Conservation (phyloP, 1,284 basidiomycete genomes). For the Polyporus tsugae region DNA sequence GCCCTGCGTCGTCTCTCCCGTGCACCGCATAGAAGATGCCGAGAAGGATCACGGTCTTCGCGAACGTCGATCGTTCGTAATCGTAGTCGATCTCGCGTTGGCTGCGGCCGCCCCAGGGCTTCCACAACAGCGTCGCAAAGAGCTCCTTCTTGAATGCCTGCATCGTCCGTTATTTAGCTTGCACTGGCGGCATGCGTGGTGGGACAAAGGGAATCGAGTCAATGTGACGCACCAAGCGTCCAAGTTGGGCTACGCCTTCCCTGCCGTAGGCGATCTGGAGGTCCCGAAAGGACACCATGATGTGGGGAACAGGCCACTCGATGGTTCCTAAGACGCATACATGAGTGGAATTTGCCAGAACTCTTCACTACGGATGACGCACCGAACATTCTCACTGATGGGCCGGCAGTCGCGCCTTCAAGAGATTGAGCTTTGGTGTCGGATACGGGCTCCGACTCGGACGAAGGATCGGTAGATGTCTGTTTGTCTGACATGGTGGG, state of each 20-base stretch:
- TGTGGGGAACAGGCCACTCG: neutral
- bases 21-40: neutral
- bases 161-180: neutral
- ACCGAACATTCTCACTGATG: too few relatives aligned
- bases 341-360: neutral
- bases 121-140: neutral
- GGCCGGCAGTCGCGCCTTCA: too few relatives aligned
- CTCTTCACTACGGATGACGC: too few relatives aligned
- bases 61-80: neutral
- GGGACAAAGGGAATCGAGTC: neutral
- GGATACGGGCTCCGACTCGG: too few relatives aligned
- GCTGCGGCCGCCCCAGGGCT: too few relatives aligned
- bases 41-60: neutral
- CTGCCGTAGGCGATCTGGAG: neutral
- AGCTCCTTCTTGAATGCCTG: slow-evolving; percentile 3
- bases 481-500: too few relatives aligned
- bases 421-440: too few relatives aligned
- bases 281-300: neutral
- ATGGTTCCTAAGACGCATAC: neutral
- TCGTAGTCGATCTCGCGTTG: neutral
- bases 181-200: neutral
- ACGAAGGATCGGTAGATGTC: too few relatives aligned
- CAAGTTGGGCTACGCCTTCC: neutral
- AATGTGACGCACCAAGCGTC: neutral
- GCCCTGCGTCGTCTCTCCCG: neutral